A percentile compares a stretch with the other conserved stretches of the same genome.
phyloP scores from a whole-genome alignment of 2,329 filamentous ascomycete genomes.

The Penicillium digitatum region DNA sequence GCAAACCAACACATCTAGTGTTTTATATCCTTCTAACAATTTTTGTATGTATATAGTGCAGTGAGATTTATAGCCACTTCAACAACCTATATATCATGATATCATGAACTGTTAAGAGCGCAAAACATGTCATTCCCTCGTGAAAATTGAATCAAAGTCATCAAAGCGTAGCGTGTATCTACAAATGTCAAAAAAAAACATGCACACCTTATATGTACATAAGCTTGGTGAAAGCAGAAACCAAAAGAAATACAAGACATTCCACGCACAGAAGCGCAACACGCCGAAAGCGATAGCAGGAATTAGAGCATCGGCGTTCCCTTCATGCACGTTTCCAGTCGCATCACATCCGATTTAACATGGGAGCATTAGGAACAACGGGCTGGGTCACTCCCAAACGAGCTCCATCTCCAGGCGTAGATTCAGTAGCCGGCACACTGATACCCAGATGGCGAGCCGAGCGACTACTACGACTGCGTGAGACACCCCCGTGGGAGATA shows the following conservation, averaged over 20 bases:
- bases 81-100: neutral
- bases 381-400: constrained; percentile 10
- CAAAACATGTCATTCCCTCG: neutral
- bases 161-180: neutral
- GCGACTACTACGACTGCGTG: constrained; percentile 32
- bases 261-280: neutral
- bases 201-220: neutral
- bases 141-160: neutral
- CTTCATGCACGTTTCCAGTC: constrained; percentile 6
- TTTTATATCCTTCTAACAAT: neutral
- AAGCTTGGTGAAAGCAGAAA: neutral
- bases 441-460: constrained; percentile 22
- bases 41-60: accelerated
- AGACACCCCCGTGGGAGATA: constrained; percentile 27
- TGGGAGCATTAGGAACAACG: constrained; percentile 30
- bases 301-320: neutral
- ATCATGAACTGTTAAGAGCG: neutral
- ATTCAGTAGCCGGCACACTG: constrained; percentile 21
- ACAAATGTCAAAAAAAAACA: neutral
- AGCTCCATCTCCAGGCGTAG: constrained; percentile 7
- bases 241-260: neutral
- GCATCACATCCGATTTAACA: constrained; percentile 37
- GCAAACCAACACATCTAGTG: neutral
- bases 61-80: too few relatives aligned
- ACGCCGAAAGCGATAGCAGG: neutral